Evolutionary conservation across 2,329 filamentous ascomycete species (phyloP).

Genomic region (Colletotrichum musae): DNA sequence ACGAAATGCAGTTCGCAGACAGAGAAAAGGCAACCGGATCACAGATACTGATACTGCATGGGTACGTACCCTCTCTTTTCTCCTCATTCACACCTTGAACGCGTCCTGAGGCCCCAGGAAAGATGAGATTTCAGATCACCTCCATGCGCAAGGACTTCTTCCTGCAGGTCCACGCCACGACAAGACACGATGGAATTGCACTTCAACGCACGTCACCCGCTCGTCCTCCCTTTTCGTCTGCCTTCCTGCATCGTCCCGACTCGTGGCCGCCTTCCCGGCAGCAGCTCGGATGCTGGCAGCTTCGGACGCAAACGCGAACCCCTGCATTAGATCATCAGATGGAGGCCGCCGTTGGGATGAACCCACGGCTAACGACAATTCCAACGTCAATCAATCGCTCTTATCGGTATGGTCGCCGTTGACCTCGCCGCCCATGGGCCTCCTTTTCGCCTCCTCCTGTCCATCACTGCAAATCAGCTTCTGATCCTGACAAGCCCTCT

Average conservation of each 20-base stretch:
- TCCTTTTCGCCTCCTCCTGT: conserved; percentile 31
- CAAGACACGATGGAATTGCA: background rate
- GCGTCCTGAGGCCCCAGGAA: background rate
- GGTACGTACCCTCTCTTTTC: background rate
- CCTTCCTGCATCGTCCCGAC: conserved; percentile 30
- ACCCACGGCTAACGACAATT: conserved; percentile 20
- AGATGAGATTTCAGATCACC: background rate
- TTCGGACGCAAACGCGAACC: conserved; percentile 27
- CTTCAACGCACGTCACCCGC: conserved; percentile 18
- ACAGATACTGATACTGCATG: background rate
- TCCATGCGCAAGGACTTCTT: conserved; percentile 2
- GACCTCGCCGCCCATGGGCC: background rate
- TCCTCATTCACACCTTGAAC: background rate
- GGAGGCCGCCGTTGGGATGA: conserved; percentile 33
- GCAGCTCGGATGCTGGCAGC: conserved; percentile 6
- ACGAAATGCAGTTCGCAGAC: background rate
- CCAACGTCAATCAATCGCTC: conserved; percentile 24
- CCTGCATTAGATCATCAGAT: conserved; percentile 40
- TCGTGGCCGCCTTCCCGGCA: conserved; percentile 2
- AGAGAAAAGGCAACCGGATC: too few relatives aligned
- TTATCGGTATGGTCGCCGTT: conserved; percentile 16
- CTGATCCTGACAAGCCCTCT: background rate
- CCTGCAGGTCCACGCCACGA: conserved; percentile 2
- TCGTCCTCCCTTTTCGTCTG: background rate
- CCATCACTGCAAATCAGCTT: conserved; percentile 15